phyloP scores from a whole-genome alignment of 176 grass and related monocot species.

The Ensete ventricosum region DNA sequence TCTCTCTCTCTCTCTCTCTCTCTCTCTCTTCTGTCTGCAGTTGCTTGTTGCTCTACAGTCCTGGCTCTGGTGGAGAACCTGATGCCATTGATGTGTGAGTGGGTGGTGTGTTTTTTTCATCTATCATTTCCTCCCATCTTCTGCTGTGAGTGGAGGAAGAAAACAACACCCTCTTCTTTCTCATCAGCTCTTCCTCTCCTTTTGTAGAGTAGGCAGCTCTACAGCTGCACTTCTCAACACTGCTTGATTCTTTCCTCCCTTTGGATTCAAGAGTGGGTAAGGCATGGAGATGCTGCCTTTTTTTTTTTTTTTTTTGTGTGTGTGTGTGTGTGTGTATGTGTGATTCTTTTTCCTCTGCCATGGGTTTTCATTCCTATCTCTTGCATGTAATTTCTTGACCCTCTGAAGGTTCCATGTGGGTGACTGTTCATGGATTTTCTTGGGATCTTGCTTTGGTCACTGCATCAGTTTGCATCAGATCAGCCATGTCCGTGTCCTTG shows the following conservation, averaged over 20 bases:
- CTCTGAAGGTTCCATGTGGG: neutral
- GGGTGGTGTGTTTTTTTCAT: conserved; percentile 5
- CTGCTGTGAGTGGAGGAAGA: neutral
- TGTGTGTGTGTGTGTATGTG: neutral
- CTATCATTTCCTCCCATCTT: neutral
- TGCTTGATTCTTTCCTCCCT: neutral
- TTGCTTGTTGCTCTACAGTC: neutral
- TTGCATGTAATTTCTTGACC: neutral
- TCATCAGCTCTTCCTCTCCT: neutral
- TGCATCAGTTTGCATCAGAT: neutral
- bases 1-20: neutral
- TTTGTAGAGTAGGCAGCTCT: neutral
- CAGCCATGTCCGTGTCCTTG: neutral
- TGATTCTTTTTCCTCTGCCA: too few species aligned
- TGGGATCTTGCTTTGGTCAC: neutral
- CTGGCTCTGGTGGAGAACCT: conserved; percentile 1
- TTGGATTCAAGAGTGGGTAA: neutral
- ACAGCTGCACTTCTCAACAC: neutral
- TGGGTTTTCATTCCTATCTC: neutral
- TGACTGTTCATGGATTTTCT: neutral
- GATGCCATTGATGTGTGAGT: conserved; percentile 9
- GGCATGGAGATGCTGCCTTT: neutral
- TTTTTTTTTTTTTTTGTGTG: neutral
- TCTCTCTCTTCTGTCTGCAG: too few species aligned
- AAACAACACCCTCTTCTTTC: neutral